A percentile compares a stretch with the other conserved stretches of the same genome.
Evolutionary conservation across 1,139 yeast species (phyloP).

Genomic region (Chernovozyma aurita): DNA sequence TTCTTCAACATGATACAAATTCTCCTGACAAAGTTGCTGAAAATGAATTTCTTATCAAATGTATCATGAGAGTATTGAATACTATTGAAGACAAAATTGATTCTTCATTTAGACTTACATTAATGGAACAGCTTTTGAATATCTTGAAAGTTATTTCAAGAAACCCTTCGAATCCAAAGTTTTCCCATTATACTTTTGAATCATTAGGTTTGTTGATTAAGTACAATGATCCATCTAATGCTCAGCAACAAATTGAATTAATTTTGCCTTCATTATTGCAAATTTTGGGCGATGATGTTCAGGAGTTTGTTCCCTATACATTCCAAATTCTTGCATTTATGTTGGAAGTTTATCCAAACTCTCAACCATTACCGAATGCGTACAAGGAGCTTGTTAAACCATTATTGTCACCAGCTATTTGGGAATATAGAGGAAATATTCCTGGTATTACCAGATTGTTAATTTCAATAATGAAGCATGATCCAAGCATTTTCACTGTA

Average conservation of each 20-base stretch:
- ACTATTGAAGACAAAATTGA: constrained; percentile 64
- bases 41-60: constrained; percentile 87
- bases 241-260: constrained; percentile 40
- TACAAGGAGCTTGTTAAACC: constrained; percentile 73
- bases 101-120: constrained; percentile 35
- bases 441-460: constrained; percentile 87
- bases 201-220: constrained; percentile 74
- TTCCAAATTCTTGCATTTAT: constrained; percentile 83
- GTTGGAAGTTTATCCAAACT: constrained; percentile 57
- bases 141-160: constrained; percentile 70
- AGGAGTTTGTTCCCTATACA: constrained; percentile 90
- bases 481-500: constrained; percentile 47
- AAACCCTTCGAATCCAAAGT: constrained; percentile 94
- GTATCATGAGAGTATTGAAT: constrained; percentile 77
- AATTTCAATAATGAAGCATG: constrained; percentile 64
- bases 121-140: constrained; percentile 61
- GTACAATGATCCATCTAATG: constrained; percentile 24
- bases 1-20: constrained; percentile 46
- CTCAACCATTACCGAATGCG: constrained; percentile 52
- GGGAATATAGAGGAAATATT: constrained; percentile 91
- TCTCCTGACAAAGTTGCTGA: constrained; percentile 88
- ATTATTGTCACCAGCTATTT: constrained; percentile 76
- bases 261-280: constrained; percentile 65
- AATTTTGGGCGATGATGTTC: constrained; percentile 78
- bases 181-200: constrained; percentile 88